These are phyloP conservation scores for Linanthus parryae DNA, from an alignment of 148 eudicot species.

Conservation along the genomic window DNA sequence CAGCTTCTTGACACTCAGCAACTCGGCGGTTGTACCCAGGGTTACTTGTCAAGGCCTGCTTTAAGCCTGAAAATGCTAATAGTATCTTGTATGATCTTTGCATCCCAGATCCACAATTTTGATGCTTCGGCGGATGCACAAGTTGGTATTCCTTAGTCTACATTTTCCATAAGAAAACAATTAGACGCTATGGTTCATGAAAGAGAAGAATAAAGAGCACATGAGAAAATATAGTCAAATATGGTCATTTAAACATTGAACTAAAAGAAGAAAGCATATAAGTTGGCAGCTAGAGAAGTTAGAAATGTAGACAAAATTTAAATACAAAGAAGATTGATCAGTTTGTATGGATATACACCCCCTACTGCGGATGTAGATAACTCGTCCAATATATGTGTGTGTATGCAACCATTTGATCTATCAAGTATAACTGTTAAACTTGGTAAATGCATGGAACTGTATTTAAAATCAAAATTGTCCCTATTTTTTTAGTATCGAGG, in stretches of 20 bases:
- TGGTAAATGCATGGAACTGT: too few species aligned
- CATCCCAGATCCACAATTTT: conserved; percentile 21
- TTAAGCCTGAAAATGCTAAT: conserved; percentile 88
- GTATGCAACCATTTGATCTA: too few species aligned
- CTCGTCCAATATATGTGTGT: too few species aligned
- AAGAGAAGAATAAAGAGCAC: conserved; percentile 1
- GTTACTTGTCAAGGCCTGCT: conserved; percentile 75
- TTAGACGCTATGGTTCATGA: neutral
- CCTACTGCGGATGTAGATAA: too few species aligned
- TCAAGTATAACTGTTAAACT: too few species aligned
- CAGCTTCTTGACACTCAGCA: conserved; percentile 86
- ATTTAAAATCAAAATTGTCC: too few species aligned
- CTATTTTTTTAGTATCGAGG: too few species aligned
- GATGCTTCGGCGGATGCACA: conserved; percentile 41
- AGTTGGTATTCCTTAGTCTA: conserved; percentile 91
- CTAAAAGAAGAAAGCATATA: neutral
- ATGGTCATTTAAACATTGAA: conserved; percentile 3
- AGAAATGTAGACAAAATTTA: too few species aligned
- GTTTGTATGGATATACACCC: too few species aligned
- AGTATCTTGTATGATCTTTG: conserved; percentile 63
- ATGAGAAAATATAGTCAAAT: neutral
- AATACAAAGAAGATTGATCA: too few species aligned
- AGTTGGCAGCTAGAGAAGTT: neutral
- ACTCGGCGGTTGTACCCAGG: conserved; percentile 81
- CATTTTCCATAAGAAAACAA: conserved; percentile 6